Evolutionary conservation across 2,329 filamentous ascomycete genomes (phyloP).

Genomic region (Talaromyces sp.): DNA sequence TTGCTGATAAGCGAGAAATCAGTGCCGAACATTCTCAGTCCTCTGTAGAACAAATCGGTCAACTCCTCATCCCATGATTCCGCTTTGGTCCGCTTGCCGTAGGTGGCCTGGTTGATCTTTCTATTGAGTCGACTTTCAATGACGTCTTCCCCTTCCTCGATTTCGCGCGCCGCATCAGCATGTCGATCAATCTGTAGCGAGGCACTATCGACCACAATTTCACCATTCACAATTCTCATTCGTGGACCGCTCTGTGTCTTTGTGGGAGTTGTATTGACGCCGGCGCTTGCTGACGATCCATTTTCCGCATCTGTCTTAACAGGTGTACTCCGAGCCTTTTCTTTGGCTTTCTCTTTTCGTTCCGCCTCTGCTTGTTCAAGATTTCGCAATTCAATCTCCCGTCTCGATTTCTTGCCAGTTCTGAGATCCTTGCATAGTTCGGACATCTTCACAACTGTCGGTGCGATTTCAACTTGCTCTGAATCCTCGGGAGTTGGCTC

Average conservation of each 20-base stretch:
- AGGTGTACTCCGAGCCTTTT: constrained; percentile 23
- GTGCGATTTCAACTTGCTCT: constrained; percentile 49
- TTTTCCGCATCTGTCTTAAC: constrained; percentile 27
- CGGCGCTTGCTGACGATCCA: constrained; percentile 18
- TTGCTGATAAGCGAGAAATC: constrained; percentile 61
- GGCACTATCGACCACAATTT: constrained; percentile 50
- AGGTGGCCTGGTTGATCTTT: constrained; percentile 44
- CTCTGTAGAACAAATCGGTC: constrained; percentile 59
- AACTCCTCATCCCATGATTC: constrained; percentile 54
- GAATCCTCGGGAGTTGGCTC: constrained; percentile 45
- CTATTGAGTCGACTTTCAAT: constrained; percentile 44
- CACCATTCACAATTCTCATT: constrained; percentile 53
- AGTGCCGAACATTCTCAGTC: constrained; percentile 58
- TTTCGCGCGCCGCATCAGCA: constrained; percentile 46
- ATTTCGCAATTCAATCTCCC: constrained; percentile 53
- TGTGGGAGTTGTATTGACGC: constrained; percentile 20
- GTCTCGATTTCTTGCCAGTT: constrained; percentile 53
- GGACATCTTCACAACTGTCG: constrained; percentile 53
- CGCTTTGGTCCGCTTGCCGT: constrained; percentile 47
- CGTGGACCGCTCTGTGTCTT: constrained; percentile 39
- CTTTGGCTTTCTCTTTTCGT: constrained; percentile 36
- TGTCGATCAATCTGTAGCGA: constrained; percentile 54
- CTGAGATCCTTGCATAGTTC: constrained; percentile 51
- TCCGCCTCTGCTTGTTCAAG: constrained; percentile 54
- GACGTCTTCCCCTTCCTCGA: constrained; percentile 43